These are phyloP conservation scores for Citrullus amarus DNA, from an alignment of 306 rosid species.

Conservation along the genomic window DNA sequence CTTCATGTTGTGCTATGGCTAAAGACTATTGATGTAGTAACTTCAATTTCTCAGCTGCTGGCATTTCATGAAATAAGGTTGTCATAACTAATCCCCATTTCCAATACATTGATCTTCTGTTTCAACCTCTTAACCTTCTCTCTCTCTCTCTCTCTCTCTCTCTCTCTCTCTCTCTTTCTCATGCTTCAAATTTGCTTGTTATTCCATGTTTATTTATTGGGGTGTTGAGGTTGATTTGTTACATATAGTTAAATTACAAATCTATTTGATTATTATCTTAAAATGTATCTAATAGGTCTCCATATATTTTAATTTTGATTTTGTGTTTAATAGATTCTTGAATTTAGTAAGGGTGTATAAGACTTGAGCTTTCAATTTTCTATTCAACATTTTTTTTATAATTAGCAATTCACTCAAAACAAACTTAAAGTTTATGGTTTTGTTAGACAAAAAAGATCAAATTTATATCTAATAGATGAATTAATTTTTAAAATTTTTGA, in stretches of 20 bases:
- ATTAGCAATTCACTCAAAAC: too few relatives aligned
- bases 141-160: accelerated
- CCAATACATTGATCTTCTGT: background rate
- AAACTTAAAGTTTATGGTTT: too few relatives aligned
- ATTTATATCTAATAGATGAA: too few relatives aligned
- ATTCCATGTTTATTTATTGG: background rate
- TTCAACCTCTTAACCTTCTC: background rate
- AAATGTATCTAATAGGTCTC: too few relatives aligned
- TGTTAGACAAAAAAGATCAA: too few relatives aligned
- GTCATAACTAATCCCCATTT: background rate
- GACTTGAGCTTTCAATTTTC: too few relatives aligned
- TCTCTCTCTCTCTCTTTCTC: accelerated
- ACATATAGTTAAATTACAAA: too few relatives aligned
- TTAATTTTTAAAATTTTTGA: too few relatives aligned
- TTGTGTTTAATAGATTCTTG: background rate
- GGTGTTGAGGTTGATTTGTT: background rate
- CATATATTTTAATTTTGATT: background rate
- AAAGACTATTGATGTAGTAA: background rate
- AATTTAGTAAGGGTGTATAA: too few relatives aligned
- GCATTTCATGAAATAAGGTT: constrained; percentile 7
- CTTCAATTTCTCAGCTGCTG: background rate
- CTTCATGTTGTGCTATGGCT: constrained; percentile 3
- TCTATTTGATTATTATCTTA: too few relatives aligned
- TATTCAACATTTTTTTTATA: too few relatives aligned
- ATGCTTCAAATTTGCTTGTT: background rate